These are phyloP conservation scores for Nakaseomyces delphensis DNA, from an alignment of 1,139 yeast species.

Conservation along the genomic window DNA sequence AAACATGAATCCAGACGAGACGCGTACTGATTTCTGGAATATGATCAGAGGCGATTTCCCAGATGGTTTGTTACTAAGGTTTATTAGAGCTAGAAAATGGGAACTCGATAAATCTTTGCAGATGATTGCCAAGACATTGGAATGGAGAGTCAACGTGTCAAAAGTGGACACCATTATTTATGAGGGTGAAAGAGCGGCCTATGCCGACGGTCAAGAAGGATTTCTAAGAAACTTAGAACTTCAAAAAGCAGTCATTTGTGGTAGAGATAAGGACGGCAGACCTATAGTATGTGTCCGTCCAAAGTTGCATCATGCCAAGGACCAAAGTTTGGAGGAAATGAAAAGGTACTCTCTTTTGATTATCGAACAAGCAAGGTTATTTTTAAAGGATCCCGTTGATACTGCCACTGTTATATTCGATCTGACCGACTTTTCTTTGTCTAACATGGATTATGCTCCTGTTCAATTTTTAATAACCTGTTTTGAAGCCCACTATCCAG, in stretches of 20 bases:
- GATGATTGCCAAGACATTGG: conserved; percentile 59
- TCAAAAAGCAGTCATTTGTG: conserved; percentile 59
- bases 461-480: conserved; percentile 69
- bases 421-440: conserved; percentile 60
- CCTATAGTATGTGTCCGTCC: conserved; percentile 69
- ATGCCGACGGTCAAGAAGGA: conserved; percentile 27
- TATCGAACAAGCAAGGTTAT: conserved; percentile 63
- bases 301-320: conserved; percentile 60
- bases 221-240: conserved; percentile 35
- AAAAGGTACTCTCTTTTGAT: conserved; percentile 56
- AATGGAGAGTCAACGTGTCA: conserved; percentile 56
- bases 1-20: conserved; percentile 37
- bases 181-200: conserved; percentile 49
- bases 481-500: conserved; percentile 86
- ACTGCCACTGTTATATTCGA: conserved; percentile 72
- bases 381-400: conserved; percentile 55
- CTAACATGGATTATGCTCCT: conserved; percentile 77
- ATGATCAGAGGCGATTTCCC: conserved; percentile 60
- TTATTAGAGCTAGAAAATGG: conserved; percentile 68
- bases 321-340: conserved; percentile 59
- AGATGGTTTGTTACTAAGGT: conserved; percentile 59
- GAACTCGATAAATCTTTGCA: conserved; percentile 49
- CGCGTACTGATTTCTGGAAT: conserved; percentile 37
- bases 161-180: conserved; percentile 50
- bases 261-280: conserved; percentile 53